Base-by-base conservation (phyloP, 75 land plant genomes). In the Sequoiadendron giganteum region DNA sequence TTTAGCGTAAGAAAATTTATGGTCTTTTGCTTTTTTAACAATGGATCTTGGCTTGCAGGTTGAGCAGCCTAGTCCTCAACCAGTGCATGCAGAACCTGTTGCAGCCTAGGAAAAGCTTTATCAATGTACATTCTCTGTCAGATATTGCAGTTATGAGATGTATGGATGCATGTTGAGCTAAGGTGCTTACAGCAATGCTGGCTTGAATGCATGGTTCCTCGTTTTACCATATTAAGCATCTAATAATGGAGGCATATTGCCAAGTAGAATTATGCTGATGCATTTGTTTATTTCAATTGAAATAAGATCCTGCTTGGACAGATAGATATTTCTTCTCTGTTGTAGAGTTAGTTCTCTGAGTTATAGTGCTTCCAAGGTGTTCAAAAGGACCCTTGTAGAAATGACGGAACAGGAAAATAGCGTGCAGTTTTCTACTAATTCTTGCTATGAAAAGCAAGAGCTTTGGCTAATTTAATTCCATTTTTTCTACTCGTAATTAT, bases 31-130 rank as follows among this genome's bases (percentile, higher is more conserved):
- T 19, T 34, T 72, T 86, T 10, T 65, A 28, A 43, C 25, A 38
- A 14, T 86, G 81, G 28, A 5, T 18, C 11, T 86, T 36, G 79
- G 10, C 47, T 68, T 43, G 43, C 79, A 86, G 87, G 79, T 86
- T 86, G 28, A 65, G 25, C 65, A 86, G 75, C 14, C 52, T 86
- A 40, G 8, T 61, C 47, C 73, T 40, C 47, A 65, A 15, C 30
- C 79, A 7, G 13, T 36, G 43, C 68, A 86, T 13, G 25, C 45
- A 21, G 87, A 86, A 58, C 79, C 87, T 65, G 79, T 86, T 86
- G 87, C 87, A 61, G 87, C 45, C 47, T 86, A 85, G 40, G 39
- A 65, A 19, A 65, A 19, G 47, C 9, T 65, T 61, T 34, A 36
- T 68, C 55, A 19, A 28, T 25, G 25, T n/a, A 65, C 5, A n/a